Evolutionary conservation across 2,329 filamentous ascomycete genomes (phyloP).

Genomic region (Pestalotiopsis sp.): DNA sequence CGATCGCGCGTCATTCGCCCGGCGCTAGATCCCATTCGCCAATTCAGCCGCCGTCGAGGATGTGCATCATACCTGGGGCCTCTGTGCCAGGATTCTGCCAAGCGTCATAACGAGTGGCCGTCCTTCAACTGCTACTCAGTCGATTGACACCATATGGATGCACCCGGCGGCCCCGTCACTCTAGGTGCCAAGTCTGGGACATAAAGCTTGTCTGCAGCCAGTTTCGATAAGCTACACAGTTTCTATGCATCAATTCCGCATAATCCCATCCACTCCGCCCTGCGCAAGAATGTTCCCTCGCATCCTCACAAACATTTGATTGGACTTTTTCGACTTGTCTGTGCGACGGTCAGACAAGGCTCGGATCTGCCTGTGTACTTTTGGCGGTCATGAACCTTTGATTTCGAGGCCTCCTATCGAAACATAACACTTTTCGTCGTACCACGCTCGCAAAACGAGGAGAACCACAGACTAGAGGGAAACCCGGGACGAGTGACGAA

Average conservation of each 20-base stretch:
- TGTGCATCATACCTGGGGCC: not conserved
- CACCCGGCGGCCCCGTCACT: not conserved
- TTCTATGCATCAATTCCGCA: not conserved
- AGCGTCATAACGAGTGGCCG: not conserved
- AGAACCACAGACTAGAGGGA: not conserved
- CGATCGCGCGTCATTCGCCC: not conserved
- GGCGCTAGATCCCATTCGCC: not conserved
- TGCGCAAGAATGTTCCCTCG: not conserved
- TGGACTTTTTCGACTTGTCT: not conserved
- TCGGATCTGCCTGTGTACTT: not conserved
- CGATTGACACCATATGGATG: not conserved
- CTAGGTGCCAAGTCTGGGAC: not conserved
- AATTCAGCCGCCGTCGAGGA: not conserved
- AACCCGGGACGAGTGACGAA: not conserved
- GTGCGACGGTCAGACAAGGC: not conserved
- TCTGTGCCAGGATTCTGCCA: not conserved
- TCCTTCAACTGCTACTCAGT: not conserved
- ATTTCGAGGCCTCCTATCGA: not conserved
- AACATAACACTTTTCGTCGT: not conserved
- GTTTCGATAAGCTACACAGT: not conserved
- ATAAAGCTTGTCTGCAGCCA: not conserved
- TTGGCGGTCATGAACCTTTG: not conserved
- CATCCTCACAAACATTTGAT: not conserved
- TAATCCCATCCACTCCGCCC: not conserved
- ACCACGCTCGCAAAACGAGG: not conserved